Base-by-base conservation (phyloP, 495 filamentous ascomycete genomes). In the Pyronema domesticum region DNA sequence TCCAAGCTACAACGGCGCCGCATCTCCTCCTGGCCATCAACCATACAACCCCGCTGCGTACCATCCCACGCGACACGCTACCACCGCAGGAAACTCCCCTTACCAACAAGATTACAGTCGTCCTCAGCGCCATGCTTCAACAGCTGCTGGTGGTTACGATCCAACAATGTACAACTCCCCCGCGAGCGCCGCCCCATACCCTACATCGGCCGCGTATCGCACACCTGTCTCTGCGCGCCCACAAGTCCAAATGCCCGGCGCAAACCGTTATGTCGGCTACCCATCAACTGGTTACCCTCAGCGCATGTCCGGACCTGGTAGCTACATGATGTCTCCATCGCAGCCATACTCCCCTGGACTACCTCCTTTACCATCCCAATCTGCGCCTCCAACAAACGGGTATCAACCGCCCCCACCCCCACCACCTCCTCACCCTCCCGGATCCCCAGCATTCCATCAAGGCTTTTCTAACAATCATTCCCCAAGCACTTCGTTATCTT, bases 1-100 rank as follows among this genome's bases (percentile, higher is more conserved):
- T 37, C 64, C 56, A 3, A 51, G 37, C 36, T 58, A 65, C 39
- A 65, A 57, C 35, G 58, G 58, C 17, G 53, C 51, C 33, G 53
- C 30, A 8, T 11, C 43, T 18, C 19, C 39, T 8, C 30, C 46
- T 15, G 17, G 68, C 13, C 75, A 79, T 60, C 80, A 80, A 61
- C 79, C 80, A 13, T 87, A 87, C 65, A 82, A 83, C 58, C 83
- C 84, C 4, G 81, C 83, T 14, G 76, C 79, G 18, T 86, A 81
- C 57, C 76, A 78, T 65, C 57, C 68, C 58, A 56, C 60, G 39
- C 65, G 68, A 8, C 59, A 65, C 15, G 47, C 57, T 23, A 65
- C 65, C 8, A 59, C 62, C 8, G 60, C 60, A 5, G 56, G 52
- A 23, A 40, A 43, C 33, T 53, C 37, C 18, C 13, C 57, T 35